Evolutionary conservation across 2,329 filamentous ascomycete genomes (phyloP).

Genomic region (Colletotrichum australisinense): DNA sequence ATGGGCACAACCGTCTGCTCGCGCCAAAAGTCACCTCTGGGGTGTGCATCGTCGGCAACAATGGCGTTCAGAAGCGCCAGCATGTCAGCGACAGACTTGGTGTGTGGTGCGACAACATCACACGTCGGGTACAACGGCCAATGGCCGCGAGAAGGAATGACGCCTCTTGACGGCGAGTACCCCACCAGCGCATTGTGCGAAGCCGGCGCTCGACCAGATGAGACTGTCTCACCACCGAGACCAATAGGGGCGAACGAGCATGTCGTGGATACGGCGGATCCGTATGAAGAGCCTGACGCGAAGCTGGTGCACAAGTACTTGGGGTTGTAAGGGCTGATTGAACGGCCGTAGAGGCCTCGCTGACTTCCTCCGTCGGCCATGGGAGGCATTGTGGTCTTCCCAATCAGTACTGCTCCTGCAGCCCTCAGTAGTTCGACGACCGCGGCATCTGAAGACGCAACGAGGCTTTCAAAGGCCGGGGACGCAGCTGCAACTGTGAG

Average conservation of each 20-base stretch:
- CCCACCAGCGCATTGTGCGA: constrained; percentile 63
- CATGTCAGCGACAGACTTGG: constrained; percentile 56
- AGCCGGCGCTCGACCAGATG: constrained; percentile 62
- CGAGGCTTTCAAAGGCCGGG: constrained; percentile 61
- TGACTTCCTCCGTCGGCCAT: constrained; percentile 68
- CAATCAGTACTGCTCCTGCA: constrained; percentile 63
- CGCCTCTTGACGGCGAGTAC: constrained; percentile 62
- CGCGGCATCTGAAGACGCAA: constrained; percentile 64
- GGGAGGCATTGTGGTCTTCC: constrained; percentile 68
- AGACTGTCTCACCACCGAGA: constrained; percentile 64
- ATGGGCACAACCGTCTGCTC: constrained; percentile 59
- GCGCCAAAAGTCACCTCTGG: constrained; percentile 62
- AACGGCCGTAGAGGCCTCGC: constrained; percentile 61
- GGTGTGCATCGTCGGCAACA: constrained; percentile 51
- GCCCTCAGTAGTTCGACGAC: constrained; percentile 58
- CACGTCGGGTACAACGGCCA: constrained; percentile 66
- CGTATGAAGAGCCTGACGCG: constrained; percentile 65
- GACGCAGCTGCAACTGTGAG: constrained; percentile 66
- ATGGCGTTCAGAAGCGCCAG: constrained; percentile 58
- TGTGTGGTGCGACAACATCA: constrained; percentile 62
- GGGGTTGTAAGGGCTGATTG: constrained; percentile 63
- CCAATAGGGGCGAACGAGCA: constrained; percentile 62
- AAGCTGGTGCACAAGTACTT: constrained; percentile 63
- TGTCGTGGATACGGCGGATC: constrained; percentile 59
- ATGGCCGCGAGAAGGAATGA: constrained; percentile 59